Conservation (phyloP, 371 early-diverging fungal genomes). For the Actinomucor elegans region DNA sequence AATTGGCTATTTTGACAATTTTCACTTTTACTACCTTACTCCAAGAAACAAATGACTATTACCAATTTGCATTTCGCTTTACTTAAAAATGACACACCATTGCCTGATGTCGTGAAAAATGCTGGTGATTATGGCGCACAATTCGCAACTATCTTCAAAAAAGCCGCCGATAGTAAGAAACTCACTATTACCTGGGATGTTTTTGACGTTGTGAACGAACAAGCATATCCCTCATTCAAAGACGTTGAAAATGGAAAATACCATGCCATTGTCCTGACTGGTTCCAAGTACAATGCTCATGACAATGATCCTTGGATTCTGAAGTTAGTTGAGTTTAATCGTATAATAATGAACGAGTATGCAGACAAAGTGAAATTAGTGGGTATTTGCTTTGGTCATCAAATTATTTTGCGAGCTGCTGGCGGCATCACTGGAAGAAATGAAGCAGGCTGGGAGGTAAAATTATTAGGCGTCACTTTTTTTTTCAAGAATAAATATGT, state of each 20-base stretch:
- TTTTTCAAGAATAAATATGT: too few species aligned
- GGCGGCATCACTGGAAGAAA: slow-evolving; percentile 59
- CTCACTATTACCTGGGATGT: slow-evolving; percentile 27
- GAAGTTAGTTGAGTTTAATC: slow-evolving; percentile 47
- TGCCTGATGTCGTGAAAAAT: slow-evolving; percentile 43
- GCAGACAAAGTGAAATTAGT: slow-evolving; percentile 24
- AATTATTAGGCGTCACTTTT: too few species aligned
- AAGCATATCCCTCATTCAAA: slow-evolving; percentile 37
- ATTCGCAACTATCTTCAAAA: slow-evolving; percentile 34
- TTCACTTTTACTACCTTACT: too few species aligned
- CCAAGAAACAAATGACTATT: slow-evolving; percentile 7
- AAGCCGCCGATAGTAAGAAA: slow-evolving; percentile 22
- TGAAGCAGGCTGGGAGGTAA: slow-evolving; percentile 69
- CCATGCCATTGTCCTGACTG: slow-evolving; percentile 32
- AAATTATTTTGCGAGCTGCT: slow-evolving; percentile 66
- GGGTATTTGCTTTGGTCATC: slow-evolving; percentile 80
- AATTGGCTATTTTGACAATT: too few species aligned
- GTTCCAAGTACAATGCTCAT: slow-evolving; percentile 35
- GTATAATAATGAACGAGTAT: not conserved
- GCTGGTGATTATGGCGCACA: slow-evolving; percentile 56
- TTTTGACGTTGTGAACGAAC: slow-evolving; percentile 44
- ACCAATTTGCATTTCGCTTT: slow-evolving; percentile 33
- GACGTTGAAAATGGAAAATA: slow-evolving; percentile 27
- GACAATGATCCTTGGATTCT: slow-evolving; percentile 62
- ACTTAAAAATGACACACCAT: slow-evolving; percentile 58